Percentiles rank a stretch among this genome's conserved stretches.
Conservation (phyloP, 805 yeast genomes). For the Zygosaccharomyces siamensis region DNA sequence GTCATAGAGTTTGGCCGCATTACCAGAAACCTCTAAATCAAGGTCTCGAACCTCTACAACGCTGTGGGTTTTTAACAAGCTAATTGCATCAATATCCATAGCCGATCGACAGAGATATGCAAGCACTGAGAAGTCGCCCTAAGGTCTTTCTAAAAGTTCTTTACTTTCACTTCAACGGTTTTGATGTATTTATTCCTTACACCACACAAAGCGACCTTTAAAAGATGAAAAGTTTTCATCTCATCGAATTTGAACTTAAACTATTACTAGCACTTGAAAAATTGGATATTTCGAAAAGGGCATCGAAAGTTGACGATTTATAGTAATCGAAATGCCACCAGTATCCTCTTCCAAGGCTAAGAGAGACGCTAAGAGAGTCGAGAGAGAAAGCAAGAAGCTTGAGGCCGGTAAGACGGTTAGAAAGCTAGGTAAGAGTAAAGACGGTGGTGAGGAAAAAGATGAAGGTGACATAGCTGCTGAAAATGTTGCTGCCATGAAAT, state of each 20-base stretch:
- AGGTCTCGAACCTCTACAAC: conserved; percentile 18
- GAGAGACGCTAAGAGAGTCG: conserved; percentile 93
- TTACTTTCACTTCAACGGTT: background rate
- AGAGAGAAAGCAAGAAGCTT: conserved; percentile 94
- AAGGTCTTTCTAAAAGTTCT: background rate
- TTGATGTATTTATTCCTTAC: conserved; percentile 8
- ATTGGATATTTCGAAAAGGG: background rate
- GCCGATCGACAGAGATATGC: background rate
- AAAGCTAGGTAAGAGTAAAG: conserved; percentile 52
- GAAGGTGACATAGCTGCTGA: conserved; percentile 62
- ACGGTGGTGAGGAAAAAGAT: conserved; percentile 40
- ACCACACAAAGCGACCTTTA: conserved; percentile 9
- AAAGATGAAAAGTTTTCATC: conserved; percentile 15
- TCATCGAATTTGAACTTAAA: conserved; percentile 9
- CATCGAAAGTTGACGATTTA: background rate
- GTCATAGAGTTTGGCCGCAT: conserved; percentile 15
- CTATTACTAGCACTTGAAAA: background rate
- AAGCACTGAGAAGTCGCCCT: background rate
- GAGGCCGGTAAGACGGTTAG: conserved; percentile 60
- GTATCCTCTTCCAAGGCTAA: conserved; percentile 94
- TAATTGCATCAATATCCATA: conserved; percentile 9
- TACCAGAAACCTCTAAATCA: conserved; percentile 16
- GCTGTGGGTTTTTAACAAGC: conserved; percentile 13
- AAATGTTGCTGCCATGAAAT: conserved; percentile 77
- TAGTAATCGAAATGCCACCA: conserved; percentile 33